These are phyloP conservation scores for Castanea mollissima DNA, from an alignment of 306 rosid genomes.

Conservation along the genomic window DNA sequence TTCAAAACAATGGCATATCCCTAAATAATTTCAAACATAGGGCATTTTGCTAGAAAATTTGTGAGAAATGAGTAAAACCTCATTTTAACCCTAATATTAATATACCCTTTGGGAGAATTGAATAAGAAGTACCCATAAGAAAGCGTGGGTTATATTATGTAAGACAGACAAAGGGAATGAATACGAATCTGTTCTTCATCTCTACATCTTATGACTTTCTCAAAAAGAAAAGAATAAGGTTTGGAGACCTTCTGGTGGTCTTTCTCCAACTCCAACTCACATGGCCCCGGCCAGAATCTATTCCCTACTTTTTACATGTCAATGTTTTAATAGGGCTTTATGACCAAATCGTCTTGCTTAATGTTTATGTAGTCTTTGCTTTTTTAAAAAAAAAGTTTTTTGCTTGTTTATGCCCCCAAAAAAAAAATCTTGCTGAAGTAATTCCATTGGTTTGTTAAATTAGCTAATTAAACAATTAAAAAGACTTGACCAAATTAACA, in stretches of 20 bases:
- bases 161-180: not conserved
- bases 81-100: too few species aligned
- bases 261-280: not conserved
- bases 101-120: not conserved
- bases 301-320: not conserved
- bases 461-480: too few species aligned
- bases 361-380: not conserved
- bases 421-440: too few species aligned
- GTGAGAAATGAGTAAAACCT: too few species aligned
- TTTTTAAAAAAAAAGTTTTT: too few species aligned
- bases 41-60: too few species aligned
- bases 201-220: not conserved
- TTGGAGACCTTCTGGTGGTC: not conserved
- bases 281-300: not conserved
- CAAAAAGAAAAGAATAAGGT: not conserved
- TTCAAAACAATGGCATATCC: too few species aligned
- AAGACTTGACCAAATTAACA: too few species aligned
- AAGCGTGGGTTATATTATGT: not conserved
- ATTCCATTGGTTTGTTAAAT: too few species aligned
- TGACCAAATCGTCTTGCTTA: not conserved
- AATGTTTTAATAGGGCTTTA: not conserved
- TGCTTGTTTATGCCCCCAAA: too few species aligned
- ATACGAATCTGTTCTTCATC: not conserved
- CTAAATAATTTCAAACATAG: rapidly evolving
- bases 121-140: not conserved